phyloP scores from a whole-genome alignment of 202 grass and related monocot species.

The Hordeum pubiflorum region DNA sequence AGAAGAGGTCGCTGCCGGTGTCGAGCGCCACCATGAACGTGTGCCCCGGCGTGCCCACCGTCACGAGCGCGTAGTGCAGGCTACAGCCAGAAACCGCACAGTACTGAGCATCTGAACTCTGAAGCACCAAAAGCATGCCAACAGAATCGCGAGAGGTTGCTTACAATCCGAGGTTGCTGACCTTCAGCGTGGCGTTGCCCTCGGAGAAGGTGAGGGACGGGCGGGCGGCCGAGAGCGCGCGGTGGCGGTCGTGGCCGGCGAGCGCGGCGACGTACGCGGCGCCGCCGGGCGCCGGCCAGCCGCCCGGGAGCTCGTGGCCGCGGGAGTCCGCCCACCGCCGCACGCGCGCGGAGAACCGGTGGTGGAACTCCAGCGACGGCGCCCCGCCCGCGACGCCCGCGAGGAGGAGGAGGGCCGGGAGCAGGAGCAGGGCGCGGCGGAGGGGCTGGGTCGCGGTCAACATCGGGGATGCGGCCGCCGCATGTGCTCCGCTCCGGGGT shows the following conservation, averaged over 20 bases:
- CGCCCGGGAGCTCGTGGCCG: constrained; percentile 39
- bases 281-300: constrained; percentile 40
- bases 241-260: constrained; percentile 42
- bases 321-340: constrained; percentile 38
- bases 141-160: not conserved
- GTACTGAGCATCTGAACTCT: not conserved
- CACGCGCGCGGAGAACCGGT: constrained; percentile 53
- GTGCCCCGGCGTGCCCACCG: constrained; percentile 63
- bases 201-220: constrained; percentile 49
- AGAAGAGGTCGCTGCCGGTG: constrained; percentile 78
- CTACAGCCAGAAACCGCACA: constrained; percentile 14
- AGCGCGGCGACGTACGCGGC: constrained; percentile 46
- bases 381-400: not conserved
- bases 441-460: not conserved
- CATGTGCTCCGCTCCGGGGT: constrained; percentile 6
- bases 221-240: constrained; percentile 8
- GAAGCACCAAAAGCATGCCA: not conserved
- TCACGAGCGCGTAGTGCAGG: constrained; percentile 68
- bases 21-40: constrained; percentile 80
- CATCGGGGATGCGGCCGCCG: constrained; percentile 6
- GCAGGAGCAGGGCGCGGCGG: constrained; percentile 12
- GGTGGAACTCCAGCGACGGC: constrained; percentile 48
- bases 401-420: not conserved
- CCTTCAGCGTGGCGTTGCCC: constrained; percentile 67
- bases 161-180: constrained; percentile 89